A percentile compares a stretch with the other conserved stretches of the same genome.
Conservation (phyloP, 805 yeast genomes). For the Spathaspora arborariae region DNA sequence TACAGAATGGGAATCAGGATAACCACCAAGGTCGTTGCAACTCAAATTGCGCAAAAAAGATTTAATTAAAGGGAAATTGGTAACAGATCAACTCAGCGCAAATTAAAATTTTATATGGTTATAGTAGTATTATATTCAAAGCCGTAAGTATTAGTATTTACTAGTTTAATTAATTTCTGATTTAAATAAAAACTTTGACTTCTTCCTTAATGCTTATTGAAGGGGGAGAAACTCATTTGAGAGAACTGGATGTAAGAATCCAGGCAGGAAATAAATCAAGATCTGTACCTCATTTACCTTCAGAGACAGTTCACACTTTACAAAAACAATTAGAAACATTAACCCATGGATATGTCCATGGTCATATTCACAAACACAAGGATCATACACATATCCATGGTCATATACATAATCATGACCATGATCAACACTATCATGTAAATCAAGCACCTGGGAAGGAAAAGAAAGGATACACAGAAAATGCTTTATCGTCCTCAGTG, state of each 20-base stretch:
- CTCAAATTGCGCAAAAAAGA: neutral
- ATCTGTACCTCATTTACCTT: neutral
- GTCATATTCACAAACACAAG: slow-evolving; percentile 60
- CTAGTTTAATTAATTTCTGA: neutral
- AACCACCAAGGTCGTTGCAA: slow-evolving; percentile 5
- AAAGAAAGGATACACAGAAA: neutral
- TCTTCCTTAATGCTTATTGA: neutral
- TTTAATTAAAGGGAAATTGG: neutral
- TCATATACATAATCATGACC: slow-evolving; percentile 55
- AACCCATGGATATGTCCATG: slow-evolving; percentile 59
- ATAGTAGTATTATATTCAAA: neutral
- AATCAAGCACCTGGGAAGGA: neutral
- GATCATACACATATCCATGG: slow-evolving; percentile 65
- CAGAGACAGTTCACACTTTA: neutral
- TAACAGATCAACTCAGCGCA: neutral
- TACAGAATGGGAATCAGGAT: too few relatives aligned
- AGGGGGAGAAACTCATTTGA: neutral
- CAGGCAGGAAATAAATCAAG: neutral
- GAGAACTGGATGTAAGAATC: neutral
- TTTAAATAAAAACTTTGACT: neutral
- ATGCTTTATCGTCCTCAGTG: neutral
- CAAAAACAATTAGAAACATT: neutral
- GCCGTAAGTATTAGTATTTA: neutral
- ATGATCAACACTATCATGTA: slow-evolving; percentile 12
- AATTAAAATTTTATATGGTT: too few relatives aligned